Evolutionary conservation across 2,329 filamentous ascomycete species (phyloP), one percentile per base, ranked within the genome.

Genomic region (Colletotrichum somersetense): DNA sequence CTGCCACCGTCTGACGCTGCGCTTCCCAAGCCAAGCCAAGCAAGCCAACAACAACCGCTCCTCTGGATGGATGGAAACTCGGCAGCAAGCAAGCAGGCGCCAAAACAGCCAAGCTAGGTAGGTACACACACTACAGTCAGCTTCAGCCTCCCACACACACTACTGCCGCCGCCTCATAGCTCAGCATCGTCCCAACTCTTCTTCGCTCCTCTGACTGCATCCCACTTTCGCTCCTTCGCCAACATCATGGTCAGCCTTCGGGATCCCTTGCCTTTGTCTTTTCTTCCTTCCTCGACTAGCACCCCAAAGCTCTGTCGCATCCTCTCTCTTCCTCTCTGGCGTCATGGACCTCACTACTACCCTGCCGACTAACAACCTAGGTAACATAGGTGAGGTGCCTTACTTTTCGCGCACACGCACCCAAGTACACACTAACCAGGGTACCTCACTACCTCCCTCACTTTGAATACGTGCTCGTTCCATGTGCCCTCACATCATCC

Each of bases 161-260:
- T 62, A 38, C 53, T 35, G 53, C 46, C 44, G 63, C 56, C 53
- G 63, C 56, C 53, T 66, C 46, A 26, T 20, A 26, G 30, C 40
- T 48, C 33, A 52, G 59, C 26, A 33, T 58, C 26, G 42, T 58
- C 26, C 18, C n/a, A 40, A 12, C 40, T 30, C 35, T 44, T 42
- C 61, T 64, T 64, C 23, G 10, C 61, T 35, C 26, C 23, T 57
- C 38, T 62, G 66, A 42, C 42, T 52, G 59, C 52, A 67, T 63
- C 30, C 40, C 30, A 38, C 33, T 35, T 56, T 23, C 30, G 11
- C n/a, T 40, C 55, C 55, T 57, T 40, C 55, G 14, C 55, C 20
- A 38, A 57, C 14, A 57, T n/a, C 55, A 23, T 48, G 10, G 46
- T 26, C 46, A 61, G 20, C 23, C n/a, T 44, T 26, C 42, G 53